These are phyloP conservation scores for Lactifluus hygrophoroides DNA, from an alignment of 768 basidiomycete species.

Conservation along the genomic window DNA sequence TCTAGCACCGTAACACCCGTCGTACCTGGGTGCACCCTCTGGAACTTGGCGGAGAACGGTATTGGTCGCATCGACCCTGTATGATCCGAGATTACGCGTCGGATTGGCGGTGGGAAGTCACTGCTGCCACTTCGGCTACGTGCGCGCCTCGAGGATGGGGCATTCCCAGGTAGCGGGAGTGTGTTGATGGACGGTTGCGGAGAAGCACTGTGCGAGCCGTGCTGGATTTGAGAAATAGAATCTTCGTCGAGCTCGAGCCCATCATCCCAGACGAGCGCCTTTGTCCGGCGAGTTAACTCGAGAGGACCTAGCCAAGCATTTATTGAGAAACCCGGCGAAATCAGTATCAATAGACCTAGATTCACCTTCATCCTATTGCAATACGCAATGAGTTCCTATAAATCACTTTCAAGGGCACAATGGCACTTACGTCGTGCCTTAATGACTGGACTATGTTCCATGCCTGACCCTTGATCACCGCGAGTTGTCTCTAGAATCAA, in stretches of 20 bases:
- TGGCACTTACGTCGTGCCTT: slow-evolving; percentile 53
- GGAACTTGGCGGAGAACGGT: slow-evolving; percentile 77
- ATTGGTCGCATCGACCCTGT: slow-evolving; percentile 64
- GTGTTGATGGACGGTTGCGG: slow-evolving; percentile 56
- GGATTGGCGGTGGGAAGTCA: slow-evolving; percentile 69
- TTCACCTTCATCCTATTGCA: slow-evolving; percentile 62
- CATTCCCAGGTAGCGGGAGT: slow-evolving; percentile 48
- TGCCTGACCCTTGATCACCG: slow-evolving; percentile 91
- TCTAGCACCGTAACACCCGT: slow-evolving; percentile 82
- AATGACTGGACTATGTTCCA: slow-evolving; percentile 85
- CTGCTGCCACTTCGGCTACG: slow-evolving; percentile 53
- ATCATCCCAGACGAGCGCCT: slow-evolving; percentile 80
- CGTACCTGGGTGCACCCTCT: slow-evolving; percentile 75
- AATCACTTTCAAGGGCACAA: background rate
- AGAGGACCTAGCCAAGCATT: slow-evolving; percentile 53
- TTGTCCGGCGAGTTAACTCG: slow-evolving; percentile 77
- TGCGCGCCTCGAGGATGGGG: slow-evolving; percentile 39
- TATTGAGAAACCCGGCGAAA: background rate
- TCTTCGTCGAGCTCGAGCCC: slow-evolving; percentile 52
- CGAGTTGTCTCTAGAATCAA: slow-evolving; percentile 60
- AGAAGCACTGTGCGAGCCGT: slow-evolving; percentile 33
- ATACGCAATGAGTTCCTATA: background rate
- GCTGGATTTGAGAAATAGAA: slow-evolving; percentile 28
- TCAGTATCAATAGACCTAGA: background rate
- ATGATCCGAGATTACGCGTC: slow-evolving; percentile 53